Evolutionary conservation across 2,329 filamentous ascomycete genomes (phyloP).

Genomic region (Aspergillus aculeatus): DNA sequence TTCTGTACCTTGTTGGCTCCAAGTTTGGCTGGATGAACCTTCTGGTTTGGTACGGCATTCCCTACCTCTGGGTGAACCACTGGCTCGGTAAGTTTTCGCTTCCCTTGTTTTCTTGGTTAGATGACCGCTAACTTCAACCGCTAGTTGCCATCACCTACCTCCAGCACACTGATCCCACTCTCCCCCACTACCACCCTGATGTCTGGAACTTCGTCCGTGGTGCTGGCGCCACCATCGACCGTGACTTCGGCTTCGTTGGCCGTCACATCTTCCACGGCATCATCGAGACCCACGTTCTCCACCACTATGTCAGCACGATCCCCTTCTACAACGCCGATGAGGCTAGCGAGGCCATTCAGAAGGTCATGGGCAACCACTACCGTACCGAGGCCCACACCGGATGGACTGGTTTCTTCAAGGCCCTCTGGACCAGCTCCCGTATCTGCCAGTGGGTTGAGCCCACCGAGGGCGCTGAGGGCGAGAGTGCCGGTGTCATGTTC

Average conservation of each 20-base stretch:
- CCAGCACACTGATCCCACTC: constrained; percentile 91
- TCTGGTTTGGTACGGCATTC: constrained; percentile 89
- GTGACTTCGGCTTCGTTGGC: constrained; percentile 94
- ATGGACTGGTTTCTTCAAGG: constrained; percentile 75
- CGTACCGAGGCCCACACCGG: constrained; percentile 77
- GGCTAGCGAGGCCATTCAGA: constrained; percentile 89
- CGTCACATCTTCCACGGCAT: constrained; percentile 90
- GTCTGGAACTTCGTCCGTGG: constrained; percentile 93
- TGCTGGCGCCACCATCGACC: constrained; percentile 92
- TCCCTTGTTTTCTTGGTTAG: constrained; percentile 1
- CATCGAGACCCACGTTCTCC: constrained; percentile 94
- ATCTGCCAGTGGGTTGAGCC: constrained; percentile 98
- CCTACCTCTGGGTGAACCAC: constrained; percentile 98
- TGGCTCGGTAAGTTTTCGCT: constrained; percentile 76
- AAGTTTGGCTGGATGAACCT: constrained; percentile 83
- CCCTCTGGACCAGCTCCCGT: constrained; percentile 76
- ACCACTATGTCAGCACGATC: constrained; percentile 95
- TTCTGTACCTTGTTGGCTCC: constrained; percentile 68
- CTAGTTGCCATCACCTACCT: constrained; percentile 94
- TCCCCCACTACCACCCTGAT: constrained; percentile 84
- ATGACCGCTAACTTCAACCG: constrained; percentile 13
- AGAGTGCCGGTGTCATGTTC: constrained; percentile 83
- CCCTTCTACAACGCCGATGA: constrained; percentile 97
- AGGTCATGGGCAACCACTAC: constrained; percentile 94
- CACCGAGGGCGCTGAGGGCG: constrained; percentile 73